Percentiles rank a stretch among this genome's conserved stretches.
Conservation (phyloP, 1,284 basidiomycete species). For the Bjerkandera adusta region DNA sequence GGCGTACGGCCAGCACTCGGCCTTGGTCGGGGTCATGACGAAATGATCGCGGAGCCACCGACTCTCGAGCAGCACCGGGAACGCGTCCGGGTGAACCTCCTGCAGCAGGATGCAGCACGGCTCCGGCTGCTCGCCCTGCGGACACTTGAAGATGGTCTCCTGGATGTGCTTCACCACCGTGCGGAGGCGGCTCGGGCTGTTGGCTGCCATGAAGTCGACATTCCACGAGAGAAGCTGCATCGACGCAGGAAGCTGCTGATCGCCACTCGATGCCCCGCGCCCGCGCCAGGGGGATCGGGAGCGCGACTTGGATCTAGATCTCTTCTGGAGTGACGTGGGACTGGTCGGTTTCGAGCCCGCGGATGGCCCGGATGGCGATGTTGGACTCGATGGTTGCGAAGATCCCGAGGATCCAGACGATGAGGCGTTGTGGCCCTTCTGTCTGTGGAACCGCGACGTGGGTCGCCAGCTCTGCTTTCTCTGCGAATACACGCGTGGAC, state of each 20-base stretch:
- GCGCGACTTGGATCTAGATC: slow-evolving; percentile 1
- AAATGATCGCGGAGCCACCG: slow-evolving; percentile 63
- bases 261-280: background rate
- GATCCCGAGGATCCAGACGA: background rate
- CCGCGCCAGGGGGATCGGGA: background rate
- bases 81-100: slow-evolving; percentile 49
- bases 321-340: background rate
- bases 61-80: slow-evolving; percentile 46
- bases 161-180: slow-evolving; percentile 54
- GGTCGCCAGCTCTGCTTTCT: slow-evolving; percentile 9
- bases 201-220: slow-evolving; percentile 45
- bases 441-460: slow-evolving; percentile 3
- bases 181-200: slow-evolving; percentile 40
- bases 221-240: slow-evolving; percentile 68
- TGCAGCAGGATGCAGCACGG: slow-evolving; percentile 65
- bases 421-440: slow-evolving; percentile 2
- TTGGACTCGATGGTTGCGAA: background rate
- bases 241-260: slow-evolving; percentile 35
- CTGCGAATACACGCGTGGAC: slow-evolving; percentile 5
- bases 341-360: slow-evolving; percentile 9
- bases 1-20: slow-evolving; percentile 50
- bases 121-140: slow-evolving; percentile 38
- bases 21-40: slow-evolving; percentile 48
- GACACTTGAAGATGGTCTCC: slow-evolving; percentile 43
- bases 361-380: background rate